Base-by-base conservation (phyloP, 75 land plant species). In the Adiantum capillusveneris region DNA sequence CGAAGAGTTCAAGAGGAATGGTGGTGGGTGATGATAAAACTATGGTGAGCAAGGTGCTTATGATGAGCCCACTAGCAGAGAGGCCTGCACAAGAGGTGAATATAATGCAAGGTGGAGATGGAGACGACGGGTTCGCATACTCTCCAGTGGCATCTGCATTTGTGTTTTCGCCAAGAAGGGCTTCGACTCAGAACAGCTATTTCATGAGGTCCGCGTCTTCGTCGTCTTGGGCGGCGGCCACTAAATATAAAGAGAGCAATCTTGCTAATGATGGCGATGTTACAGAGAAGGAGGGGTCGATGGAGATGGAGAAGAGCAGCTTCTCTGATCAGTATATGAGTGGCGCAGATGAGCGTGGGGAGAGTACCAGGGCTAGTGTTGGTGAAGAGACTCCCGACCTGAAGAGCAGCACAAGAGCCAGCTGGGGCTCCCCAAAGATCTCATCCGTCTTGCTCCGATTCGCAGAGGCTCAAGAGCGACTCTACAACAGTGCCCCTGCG, bases 391-490 rank as follows among this genome's bases (percentile, higher is more conserved):
- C 7, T 7, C 42, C 42, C 42, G 13, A 9, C 42, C 42, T 39
- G 42, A 39, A 39, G 42, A 39, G 13, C 12, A 39, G 42, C 42
- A n/a, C n/a, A n/a, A n/a, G n/a, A n/a, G n/a, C n/a, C 42, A 17
- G 49, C 49, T 20, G 17, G 6, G 21, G 49, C 3, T 46, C 49
- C 2, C 49, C 49, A 5, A 46, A 46, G 21, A 46, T 46, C 5
- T 46, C 49, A 46, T 17, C 49, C 14, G 49, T 46, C 21, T 20
- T 46, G 49, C 49, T 46, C 17, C 49, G 49, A 46, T 46, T 46
- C 17, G 49, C 49, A 46, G 49, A 46, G 17, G 49, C 49, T 20
- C 21, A 46, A 20, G 49, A 46, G 49, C 49, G 21, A 14, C 49
- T 46, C 21, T 46, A 46, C 21, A 17, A 46, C 49, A 46, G 49